These are phyloP conservation scores for Epichloe elymi DNA, from an alignment of 2,329 filamentous ascomycete species.

Conservation along the genomic window DNA sequence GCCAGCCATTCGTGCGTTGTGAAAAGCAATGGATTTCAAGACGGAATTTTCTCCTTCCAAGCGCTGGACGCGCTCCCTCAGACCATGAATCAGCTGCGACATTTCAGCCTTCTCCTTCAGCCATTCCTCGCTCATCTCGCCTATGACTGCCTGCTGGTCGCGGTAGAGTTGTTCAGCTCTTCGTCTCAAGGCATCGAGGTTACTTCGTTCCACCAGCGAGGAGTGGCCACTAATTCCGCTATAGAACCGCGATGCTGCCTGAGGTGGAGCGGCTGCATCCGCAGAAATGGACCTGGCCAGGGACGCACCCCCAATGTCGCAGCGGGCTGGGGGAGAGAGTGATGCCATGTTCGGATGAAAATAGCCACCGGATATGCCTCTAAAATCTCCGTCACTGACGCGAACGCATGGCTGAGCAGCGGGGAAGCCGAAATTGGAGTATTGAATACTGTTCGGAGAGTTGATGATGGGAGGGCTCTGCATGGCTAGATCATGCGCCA, in stretches of 20 bases:
- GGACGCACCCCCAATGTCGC: slow-evolving; percentile 9
- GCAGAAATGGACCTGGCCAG: slow-evolving; percentile 18
- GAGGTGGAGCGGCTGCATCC: slow-evolving; percentile 18
- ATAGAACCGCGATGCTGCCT: slow-evolving; percentile 22
- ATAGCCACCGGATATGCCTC: background rate
- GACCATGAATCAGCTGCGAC: slow-evolving; percentile 26
- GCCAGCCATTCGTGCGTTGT: slow-evolving; percentile 16
- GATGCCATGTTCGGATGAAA: slow-evolving; percentile 5
- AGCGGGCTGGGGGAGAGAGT: slow-evolving; percentile 5
- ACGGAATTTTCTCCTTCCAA: slow-evolving; percentile 25
- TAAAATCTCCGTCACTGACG: background rate
- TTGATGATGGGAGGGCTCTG: slow-evolving; percentile 1
- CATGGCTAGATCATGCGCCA: background rate
- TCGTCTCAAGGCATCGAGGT: slow-evolving; percentile 39
- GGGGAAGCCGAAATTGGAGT: background rate
- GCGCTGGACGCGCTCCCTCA: slow-evolving; percentile 25
- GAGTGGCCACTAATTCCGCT: slow-evolving; percentile 27
- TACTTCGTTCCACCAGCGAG: slow-evolving; percentile 25
- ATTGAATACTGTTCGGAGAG: background rate
- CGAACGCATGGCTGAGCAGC: background rate
- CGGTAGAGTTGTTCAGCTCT: slow-evolving; percentile 43
- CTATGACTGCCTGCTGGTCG: slow-evolving; percentile 40
- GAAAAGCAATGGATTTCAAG: slow-evolving; percentile 18
- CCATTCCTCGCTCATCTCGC: slow-evolving; percentile 35
- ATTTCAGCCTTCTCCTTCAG: slow-evolving; percentile 29